phyloP scores from a whole-genome alignment of 805 yeast species.

The Candida schatavii region DNA sequence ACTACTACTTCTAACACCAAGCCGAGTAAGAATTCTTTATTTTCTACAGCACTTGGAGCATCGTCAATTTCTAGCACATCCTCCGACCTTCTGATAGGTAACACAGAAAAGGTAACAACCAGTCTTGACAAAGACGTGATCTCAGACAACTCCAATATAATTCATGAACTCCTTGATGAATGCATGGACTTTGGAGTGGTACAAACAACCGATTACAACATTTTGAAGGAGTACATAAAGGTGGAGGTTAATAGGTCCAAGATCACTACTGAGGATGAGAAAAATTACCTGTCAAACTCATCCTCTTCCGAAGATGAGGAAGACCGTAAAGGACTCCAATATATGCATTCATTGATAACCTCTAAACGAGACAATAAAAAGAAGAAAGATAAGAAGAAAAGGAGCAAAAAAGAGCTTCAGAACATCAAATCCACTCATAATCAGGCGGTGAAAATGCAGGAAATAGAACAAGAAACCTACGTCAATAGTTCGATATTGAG shows the following conservation, averaged over 20 bases:
- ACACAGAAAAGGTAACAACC: background rate
- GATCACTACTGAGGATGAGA: slow-evolving; percentile 4
- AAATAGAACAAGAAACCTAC: slow-evolving; percentile 17
- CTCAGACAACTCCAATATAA: slow-evolving; percentile 68
- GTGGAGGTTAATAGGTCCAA: slow-evolving; percentile 39
- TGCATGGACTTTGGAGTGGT: slow-evolving; percentile 87
- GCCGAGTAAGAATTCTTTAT: background rate
- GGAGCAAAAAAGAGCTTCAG: slow-evolving; percentile 9
- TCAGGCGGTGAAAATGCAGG: slow-evolving; percentile 34
- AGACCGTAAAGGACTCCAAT: background rate
- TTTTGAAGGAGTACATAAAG: slow-evolving; percentile 75
- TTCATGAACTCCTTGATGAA: slow-evolving; percentile 84
- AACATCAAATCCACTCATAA: slow-evolving; percentile 37
- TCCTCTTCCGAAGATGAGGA: slow-evolving; percentile 11
- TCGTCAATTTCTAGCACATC: too few relatives aligned
- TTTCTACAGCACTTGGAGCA: background rate
- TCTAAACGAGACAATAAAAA: slow-evolving; percentile 6
- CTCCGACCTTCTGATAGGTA: background rate
- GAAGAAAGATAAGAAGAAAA: slow-evolving; percentile 10
- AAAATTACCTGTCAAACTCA: slow-evolving; percentile 5
- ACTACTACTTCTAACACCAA: background rate
- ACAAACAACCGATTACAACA: slow-evolving; percentile 76
- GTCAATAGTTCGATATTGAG: slow-evolving; percentile 72
- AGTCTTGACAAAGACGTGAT: slow-evolving; percentile 57
- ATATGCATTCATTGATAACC: background rate